A percentile compares a stretch with the other conserved stretches of the same genome.
Conservation (phyloP, 805 yeast species). For the Spathaspora arborariae region DNA sequence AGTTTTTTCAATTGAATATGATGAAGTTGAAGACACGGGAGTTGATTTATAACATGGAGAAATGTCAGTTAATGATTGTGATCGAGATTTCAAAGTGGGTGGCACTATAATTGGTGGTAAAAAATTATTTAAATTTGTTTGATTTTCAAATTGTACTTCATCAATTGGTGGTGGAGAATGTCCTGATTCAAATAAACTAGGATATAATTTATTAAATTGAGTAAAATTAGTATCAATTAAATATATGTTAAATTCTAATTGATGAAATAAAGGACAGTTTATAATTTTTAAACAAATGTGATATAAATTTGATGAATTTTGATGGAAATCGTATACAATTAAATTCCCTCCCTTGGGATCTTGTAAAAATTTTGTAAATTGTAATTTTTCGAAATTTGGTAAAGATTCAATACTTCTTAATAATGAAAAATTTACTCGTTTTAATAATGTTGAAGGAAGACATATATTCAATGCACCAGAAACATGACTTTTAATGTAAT, state of each 20-base stretch:
- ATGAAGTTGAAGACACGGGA: slow-evolving; percentile 6
- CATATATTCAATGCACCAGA: slow-evolving; percentile 68
- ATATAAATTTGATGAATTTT: slow-evolving; percentile 36
- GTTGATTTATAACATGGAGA: slow-evolving; percentile 10
- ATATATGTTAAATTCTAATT: slow-evolving; percentile 18
- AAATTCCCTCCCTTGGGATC: slow-evolving; percentile 2
- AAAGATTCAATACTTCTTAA: slow-evolving; percentile 58
- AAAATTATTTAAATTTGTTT: slow-evolving; percentile 2
- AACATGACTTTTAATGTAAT: slow-evolving; percentile 58
- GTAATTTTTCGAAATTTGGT: slow-evolving; percentile 46
- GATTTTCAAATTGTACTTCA: not conserved
- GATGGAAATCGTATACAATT: slow-evolving; percentile 45
- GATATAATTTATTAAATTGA: slow-evolving; percentile 22
- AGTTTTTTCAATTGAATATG: slow-evolving; percentile 44
- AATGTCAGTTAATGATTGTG: slow-evolving; percentile 16
- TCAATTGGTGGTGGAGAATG: not conserved
- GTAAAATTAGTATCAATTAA: slow-evolving; percentile 42
- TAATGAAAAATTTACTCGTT: slow-evolving; percentile 68
- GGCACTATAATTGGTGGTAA: slow-evolving; percentile 8
- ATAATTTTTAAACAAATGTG: slow-evolving; percentile 49
- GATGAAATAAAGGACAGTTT: slow-evolving; percentile 12
- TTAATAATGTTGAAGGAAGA: slow-evolving; percentile 83
- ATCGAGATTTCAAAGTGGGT: slow-evolving; percentile 10
- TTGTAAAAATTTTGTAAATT: slow-evolving; percentile 36
- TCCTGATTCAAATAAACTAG: slow-evolving; percentile 20